Conservation (phyloP, 108 stramenopile genomes). For the Bacterosira constricta region DNA sequence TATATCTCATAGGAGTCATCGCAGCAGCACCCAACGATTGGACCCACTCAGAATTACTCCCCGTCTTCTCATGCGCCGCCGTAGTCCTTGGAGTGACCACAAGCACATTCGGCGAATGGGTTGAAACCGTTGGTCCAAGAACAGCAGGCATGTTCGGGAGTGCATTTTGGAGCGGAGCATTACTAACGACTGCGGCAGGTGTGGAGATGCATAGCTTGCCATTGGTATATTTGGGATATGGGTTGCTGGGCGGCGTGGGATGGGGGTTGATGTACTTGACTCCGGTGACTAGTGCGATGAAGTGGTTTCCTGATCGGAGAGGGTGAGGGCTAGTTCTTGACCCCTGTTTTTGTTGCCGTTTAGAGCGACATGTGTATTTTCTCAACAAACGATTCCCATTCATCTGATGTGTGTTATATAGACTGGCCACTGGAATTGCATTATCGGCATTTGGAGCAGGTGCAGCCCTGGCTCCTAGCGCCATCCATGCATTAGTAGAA, state of each 20-base stretch:
- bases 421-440: conserved; percentile 75
- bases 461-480: conserved; percentile 78
- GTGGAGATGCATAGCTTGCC: conserved; percentile 70
- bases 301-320: conserved; percentile 87
- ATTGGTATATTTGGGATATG: conserved; percentile 79
- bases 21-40: conserved; percentile 64
- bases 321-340: conserved; percentile 50
- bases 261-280: conserved; percentile 83
- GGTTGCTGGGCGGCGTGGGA: conserved; percentile 74
- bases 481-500: conserved; percentile 66
- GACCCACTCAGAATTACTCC: conserved; percentile 59
- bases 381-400: too few species aligned
- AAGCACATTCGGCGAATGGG: conserved; percentile 68
- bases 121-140: conserved; percentile 59
- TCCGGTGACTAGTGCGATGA: conserved; percentile 78
- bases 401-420: neutral
- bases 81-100: conserved; percentile 68
- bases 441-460: conserved; percentile 87
- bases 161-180: conserved; percentile 58
- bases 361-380: too few species aligned
- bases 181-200: conserved; percentile 65
- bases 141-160: conserved; percentile 49
- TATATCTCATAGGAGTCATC: conserved; percentile 35
- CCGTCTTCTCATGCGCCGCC: conserved; percentile 75
- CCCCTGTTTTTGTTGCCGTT: too few species aligned